These are phyloP conservation scores for Malus hybrid DNA, from an alignment of 331 rosid genomes.

Conservation along the genomic window DNA sequence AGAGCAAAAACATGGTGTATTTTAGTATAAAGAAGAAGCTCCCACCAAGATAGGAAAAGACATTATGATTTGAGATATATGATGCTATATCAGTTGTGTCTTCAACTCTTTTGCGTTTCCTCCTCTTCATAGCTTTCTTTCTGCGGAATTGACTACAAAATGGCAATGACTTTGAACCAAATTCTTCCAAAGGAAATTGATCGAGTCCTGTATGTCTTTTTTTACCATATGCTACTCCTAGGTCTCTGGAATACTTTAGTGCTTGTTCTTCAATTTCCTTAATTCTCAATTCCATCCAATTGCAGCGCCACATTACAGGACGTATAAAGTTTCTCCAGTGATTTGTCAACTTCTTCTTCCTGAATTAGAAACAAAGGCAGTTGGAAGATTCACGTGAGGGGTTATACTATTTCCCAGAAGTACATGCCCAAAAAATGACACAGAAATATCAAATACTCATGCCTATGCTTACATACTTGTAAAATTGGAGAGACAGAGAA, in stretches of 20 bases:
- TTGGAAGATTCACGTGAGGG: constrained; percentile 5
- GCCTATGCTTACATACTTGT: no score
- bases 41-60: constrained; percentile 76
- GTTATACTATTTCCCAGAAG: neutral
- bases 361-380: constrained; percentile 24
- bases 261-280: constrained; percentile 60
- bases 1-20: neutral
- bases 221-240: constrained; percentile 41
- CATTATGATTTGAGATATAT: constrained; percentile 58
- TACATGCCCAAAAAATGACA: neutral
- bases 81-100: constrained; percentile 52
- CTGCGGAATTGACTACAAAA: constrained; percentile 31
- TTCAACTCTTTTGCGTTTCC: constrained; percentile 80
- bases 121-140: constrained; percentile 51
- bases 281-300: constrained; percentile 79
- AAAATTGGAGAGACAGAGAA: no score
- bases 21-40: constrained; percentile 2
- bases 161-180: constrained; percentile 65
- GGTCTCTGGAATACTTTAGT: constrained; percentile 45
- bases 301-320: constrained; percentile 89
- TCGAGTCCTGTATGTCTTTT: constrained; percentile 32
- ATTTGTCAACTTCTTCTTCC: constrained; percentile 80
- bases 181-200: constrained; percentile 32
- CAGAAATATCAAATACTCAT: neutral
- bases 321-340: constrained; percentile 80